A percentile compares a stretch with the other conserved stretches of the same genome.
These are phyloP conservation scores for Cardamine chenopodiifolia DNA, from an alignment of 345 rosid species.

Conservation along the genomic window DNA sequence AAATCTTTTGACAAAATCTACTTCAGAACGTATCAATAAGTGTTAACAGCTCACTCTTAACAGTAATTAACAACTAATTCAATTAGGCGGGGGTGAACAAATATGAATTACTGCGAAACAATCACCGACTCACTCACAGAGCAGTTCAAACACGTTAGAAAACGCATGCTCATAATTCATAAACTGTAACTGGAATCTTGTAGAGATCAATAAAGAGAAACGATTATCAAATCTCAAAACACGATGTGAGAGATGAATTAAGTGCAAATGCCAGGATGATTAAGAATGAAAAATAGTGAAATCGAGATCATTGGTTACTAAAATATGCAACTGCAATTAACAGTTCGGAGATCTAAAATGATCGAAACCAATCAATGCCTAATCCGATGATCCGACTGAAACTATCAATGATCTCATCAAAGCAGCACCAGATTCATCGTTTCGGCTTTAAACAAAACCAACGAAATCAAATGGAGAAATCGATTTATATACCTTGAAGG, in stretches of 20 bases:
- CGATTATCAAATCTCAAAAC: background rate
- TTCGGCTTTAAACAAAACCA: background rate
- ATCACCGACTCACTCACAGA: slow-evolving; percentile 8
- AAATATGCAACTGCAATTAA: background rate
- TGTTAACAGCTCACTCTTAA: slow-evolving; percentile 39
- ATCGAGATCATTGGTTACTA: background rate
- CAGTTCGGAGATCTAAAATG: background rate
- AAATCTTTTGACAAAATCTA: slow-evolving; percentile 14
- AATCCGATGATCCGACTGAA: background rate
- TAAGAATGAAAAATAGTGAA: background rate
- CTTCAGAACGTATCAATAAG: slow-evolving; percentile 4
- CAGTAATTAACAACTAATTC: background rate
- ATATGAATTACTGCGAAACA: background rate
- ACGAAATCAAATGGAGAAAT: background rate
- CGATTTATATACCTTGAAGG: slow-evolving; percentile 67
- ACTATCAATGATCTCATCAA: background rate
- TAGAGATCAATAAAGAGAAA: background rate
- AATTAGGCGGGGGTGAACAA: background rate
- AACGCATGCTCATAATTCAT: background rate
- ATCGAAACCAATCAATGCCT: background rate
- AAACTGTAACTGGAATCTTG: background rate
- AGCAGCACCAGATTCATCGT: background rate
- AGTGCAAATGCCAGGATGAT: background rate
- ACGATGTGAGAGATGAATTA: background rate
- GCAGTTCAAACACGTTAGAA: background rate